Evolutionary conservation across 371 early-diverging fungal species (phyloP), one percentile per base, ranked within the genome.

Genomic region (Mortierella sp.): DNA sequence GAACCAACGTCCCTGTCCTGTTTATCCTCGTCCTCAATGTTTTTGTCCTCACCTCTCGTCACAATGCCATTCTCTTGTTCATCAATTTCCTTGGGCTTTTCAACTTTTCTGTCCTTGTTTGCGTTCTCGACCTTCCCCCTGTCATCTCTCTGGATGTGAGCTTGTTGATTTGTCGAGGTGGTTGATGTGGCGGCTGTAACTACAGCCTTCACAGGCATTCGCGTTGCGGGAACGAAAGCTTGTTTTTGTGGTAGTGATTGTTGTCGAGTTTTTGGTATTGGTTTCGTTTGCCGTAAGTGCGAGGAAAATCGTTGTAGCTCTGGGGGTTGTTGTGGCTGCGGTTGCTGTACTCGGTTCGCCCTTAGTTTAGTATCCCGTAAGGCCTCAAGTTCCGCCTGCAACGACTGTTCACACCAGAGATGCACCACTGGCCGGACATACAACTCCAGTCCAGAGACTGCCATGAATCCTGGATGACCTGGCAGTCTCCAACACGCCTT

Each of bases 321-420:
- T 16, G 9, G 60, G 28, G 28, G 10, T 28, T 34, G 65, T 21
- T 65, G 65, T 21, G 9, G 54, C 54, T 21, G 24, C 24, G 31
- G 38, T 38, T 38, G 65, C 10, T 65, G 65, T 65, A 3, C 34
- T 38, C 24, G 65, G 24, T 14, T 38, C 21, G 65, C 0, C 21
- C 16, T 65, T 7, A 38, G 38, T 38, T 38, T 65, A 38, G 34
- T 21, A 38, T 65, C 65, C 21, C 65, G 38, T 2, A 65, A 5
- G 21, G 38, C 9, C 38, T 65, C 65, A 21, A 65, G 65, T 21
- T 65, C 65, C 21, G 19, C 21, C 38, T 38, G 13, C 38, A 65
- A 65, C 3, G 65, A 31, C 38, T 65, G 65, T 65, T 65, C 65
- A 38, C 31, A 65, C 65, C 65, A 65, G 34, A 65, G 65, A 7